Evolutionary conservation across 2,329 filamentous ascomycete genomes (phyloP).

Genomic region (Setomelanomma holmii): DNA sequence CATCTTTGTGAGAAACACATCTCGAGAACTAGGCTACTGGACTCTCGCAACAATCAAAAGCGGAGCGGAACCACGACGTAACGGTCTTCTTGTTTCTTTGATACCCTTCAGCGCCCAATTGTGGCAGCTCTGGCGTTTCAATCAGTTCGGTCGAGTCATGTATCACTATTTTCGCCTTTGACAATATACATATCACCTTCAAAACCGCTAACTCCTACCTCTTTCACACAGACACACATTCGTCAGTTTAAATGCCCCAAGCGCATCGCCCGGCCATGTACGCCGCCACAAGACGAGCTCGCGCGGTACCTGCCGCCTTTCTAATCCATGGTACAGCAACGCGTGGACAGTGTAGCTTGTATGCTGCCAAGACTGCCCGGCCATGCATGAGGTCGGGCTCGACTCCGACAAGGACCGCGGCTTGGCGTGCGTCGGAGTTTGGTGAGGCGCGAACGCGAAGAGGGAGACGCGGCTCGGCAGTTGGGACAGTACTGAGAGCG

Average conservation of each 20-base stretch:
- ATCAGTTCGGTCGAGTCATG: not conserved
- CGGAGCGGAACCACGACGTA: too few species aligned
- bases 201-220: too few species aligned
- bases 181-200: too few species aligned
- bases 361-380: not conserved
- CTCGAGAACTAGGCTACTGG: too few species aligned
- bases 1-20: not conserved
- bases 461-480: not conserved
- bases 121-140: not conserved
- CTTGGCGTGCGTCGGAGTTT: not conserved
- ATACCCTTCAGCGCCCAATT: slow-evolving; percentile 1
- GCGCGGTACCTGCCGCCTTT: not conserved
- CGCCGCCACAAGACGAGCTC: too few species aligned
- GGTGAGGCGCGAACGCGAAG: not conserved
- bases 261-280: too few species aligned
- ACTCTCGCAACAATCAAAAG: too few species aligned
- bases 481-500: not conserved
- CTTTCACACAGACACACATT: too few species aligned
- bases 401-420: not conserved
- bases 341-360: not conserved
- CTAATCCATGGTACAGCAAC: not conserved
- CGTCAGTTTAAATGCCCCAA: too few species aligned
- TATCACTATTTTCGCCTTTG: not conserved
- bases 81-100: not conserved
- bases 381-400: not conserved